phyloP scores from a whole-genome alignment of 1,284 basidiomycete species.

The Ganoderma sp. region DNA sequence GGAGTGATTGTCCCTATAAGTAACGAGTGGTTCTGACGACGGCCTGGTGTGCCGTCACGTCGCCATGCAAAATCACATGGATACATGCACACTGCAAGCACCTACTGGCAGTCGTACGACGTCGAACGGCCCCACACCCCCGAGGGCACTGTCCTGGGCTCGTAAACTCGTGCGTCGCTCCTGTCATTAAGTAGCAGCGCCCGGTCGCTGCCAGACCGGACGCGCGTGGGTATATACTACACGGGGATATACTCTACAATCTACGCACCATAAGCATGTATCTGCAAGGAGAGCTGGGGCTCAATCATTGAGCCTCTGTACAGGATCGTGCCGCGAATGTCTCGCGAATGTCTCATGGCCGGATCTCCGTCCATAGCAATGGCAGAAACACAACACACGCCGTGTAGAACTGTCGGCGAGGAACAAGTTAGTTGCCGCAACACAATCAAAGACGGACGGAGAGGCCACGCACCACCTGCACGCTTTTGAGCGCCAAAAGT shows the following conservation, averaged over 20 bases:
- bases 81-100: too few relatives aligned
- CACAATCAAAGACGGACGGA: background rate
- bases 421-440: background rate
- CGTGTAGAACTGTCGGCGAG: constrained; percentile 74
- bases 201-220: background rate
- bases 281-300: background rate
- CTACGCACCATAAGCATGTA: background rate
- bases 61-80: too few relatives aligned
- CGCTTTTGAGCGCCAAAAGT: constrained; percentile 55
- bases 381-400: constrained; percentile 88
- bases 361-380: constrained; percentile 84
- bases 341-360: constrained; percentile 33
- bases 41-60: too few relatives aligned
- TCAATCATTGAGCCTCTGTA: background rate
- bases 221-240: constrained; percentile 4
- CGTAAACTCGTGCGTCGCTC: background rate
- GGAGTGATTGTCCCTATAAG: too few relatives aligned
- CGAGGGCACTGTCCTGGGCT: background rate
- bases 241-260: constrained; percentile 6
- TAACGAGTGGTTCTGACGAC: too few relatives aligned
- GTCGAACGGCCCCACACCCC: too few relatives aligned
- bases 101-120: too few relatives aligned
- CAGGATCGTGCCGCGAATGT: background rate
- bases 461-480: constrained; percentile 59
- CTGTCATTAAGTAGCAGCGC: constrained; percentile 3